These are phyloP conservation scores for Withania somnifera DNA, from an alignment of 305 asterid species.

Conservation along the genomic window DNA sequence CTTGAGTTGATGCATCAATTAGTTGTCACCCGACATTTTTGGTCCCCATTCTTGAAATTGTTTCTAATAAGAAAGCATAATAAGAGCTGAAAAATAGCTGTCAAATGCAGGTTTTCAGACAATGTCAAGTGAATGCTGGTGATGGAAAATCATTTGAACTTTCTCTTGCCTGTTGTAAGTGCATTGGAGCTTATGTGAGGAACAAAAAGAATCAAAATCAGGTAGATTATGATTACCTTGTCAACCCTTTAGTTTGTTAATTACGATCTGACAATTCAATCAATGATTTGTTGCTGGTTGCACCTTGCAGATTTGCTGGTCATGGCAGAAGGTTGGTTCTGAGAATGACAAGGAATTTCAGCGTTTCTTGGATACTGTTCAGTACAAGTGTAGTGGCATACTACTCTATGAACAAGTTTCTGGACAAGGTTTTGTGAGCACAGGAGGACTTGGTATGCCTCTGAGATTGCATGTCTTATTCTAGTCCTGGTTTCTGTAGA, in stretches of 20 bases:
- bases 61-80: background rate
- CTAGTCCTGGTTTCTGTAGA: background rate
- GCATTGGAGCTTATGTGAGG: constrained; percentile 88
- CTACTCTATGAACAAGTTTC: constrained; percentile 87
- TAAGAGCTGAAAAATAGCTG: background rate
- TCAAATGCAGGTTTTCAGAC: constrained; percentile 59
- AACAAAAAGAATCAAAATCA: constrained; percentile 92
- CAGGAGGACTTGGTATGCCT: constrained; percentile 83
- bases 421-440: constrained; percentile 93
- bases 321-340: constrained; percentile 76
- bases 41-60: background rate
- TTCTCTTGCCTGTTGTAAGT: constrained; percentile 65
- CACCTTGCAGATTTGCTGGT: constrained; percentile 76
- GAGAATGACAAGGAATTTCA: constrained; percentile 76
- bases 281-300: background rate
- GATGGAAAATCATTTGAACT: constrained; percentile 72
- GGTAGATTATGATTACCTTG: constrained; percentile 22
- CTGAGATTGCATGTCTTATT: background rate
- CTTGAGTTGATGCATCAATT: background rate
- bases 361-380: constrained; percentile 87
- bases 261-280: background rate
- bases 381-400: constrained; percentile 80
- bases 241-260: background rate
- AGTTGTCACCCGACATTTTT: background rate
- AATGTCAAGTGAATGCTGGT: constrained; percentile 34